A percentile compares a stretch with the other conserved stretches of the same genome.
These are phyloP conservation scores for Sporothrix luriei DNA, from an alignment of 2,329 filamentous ascomycete genomes.

Conservation along the genomic window DNA sequence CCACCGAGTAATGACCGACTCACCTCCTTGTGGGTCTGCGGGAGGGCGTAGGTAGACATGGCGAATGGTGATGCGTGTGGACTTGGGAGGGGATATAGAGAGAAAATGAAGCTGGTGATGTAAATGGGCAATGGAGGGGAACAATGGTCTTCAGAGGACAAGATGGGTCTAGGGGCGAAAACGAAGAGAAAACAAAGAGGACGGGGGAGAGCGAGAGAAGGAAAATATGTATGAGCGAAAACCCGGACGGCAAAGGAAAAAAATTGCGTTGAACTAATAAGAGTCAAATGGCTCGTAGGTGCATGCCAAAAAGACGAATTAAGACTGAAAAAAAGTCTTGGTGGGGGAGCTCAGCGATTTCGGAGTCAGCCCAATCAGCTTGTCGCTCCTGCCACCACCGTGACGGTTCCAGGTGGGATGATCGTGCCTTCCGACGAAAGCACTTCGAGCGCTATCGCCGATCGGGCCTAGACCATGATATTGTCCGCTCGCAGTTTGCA, in stretches of 20 bases:
- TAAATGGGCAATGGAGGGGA: constrained; percentile 11
- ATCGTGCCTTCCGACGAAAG: neutral
- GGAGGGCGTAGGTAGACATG: constrained; percentile 40
- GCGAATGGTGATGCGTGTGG: constrained; percentile 28
- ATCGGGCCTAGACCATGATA: neutral
- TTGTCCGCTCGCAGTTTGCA: neutral
- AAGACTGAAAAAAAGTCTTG: constrained; percentile 18
- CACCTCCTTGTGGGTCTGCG: constrained; percentile 35
- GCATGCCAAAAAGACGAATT: constrained; percentile 1
- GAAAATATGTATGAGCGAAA: constrained; percentile 40
- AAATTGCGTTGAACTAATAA: constrained; percentile 30
- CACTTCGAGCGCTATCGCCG: neutral
- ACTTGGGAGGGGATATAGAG: constrained; percentile 3
- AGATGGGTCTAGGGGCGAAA: constrained; percentile 17
- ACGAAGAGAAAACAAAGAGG: constrained; percentile 4
- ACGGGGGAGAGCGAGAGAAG: constrained; percentile 36
- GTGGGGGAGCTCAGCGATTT: constrained; percentile 29
- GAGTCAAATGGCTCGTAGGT: constrained; percentile 4
- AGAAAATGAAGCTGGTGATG: neutral
- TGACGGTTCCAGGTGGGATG: constrained; percentile 21
- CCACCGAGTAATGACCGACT: constrained; percentile 2
- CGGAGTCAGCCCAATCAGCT: constrained; percentile 29
- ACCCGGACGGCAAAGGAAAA: constrained; percentile 22
- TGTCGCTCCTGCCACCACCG: constrained; percentile 11
- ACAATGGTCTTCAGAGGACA: constrained; percentile 13